These are phyloP conservation scores for Diaporthe citri DNA, from an alignment of 2,329 filamentous ascomycete genomes.

Conservation along the genomic window DNA sequence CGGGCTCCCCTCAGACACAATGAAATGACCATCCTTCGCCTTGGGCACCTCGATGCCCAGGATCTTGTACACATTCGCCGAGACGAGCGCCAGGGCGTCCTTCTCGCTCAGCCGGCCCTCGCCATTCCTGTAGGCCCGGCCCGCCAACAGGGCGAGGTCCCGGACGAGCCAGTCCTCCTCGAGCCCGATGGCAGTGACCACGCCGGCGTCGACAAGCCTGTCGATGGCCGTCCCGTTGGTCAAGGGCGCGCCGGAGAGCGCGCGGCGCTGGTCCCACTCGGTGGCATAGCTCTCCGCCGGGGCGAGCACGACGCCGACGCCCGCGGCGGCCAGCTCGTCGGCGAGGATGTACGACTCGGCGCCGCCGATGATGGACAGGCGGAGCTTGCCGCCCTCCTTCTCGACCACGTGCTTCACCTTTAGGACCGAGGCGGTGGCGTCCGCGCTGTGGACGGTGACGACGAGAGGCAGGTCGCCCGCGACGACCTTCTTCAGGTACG, in stretches of 20 bases:
- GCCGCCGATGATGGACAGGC: slow-evolving; percentile 71
- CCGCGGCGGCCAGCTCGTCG: slow-evolving; percentile 65
- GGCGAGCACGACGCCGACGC: slow-evolving; percentile 70
- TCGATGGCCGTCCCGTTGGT: slow-evolving; percentile 75
- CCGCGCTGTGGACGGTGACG: slow-evolving; percentile 72
- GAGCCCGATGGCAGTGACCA: slow-evolving; percentile 68
- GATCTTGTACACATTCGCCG: slow-evolving; percentile 68
- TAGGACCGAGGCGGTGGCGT: slow-evolving; percentile 71
- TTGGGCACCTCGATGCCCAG: slow-evolving; percentile 60
- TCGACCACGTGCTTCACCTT: slow-evolving; percentile 70
- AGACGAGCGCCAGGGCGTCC: slow-evolving; percentile 69
- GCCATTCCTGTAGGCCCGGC: slow-evolving; percentile 69
- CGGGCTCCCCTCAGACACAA: slow-evolving; percentile 74
- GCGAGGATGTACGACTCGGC: slow-evolving; percentile 74
- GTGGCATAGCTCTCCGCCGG: slow-evolving; percentile 68
- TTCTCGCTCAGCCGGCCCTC: slow-evolving; percentile 65
- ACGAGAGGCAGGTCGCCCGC: slow-evolving; percentile 66
- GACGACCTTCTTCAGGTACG: slow-evolving; percentile 67
- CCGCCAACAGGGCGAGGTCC: slow-evolving; percentile 71
- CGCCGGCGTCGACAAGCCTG: slow-evolving; percentile 68
- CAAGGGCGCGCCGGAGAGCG: slow-evolving; percentile 73
- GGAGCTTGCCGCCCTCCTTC: slow-evolving; percentile 52
- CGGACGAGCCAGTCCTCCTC: slow-evolving; percentile 73
- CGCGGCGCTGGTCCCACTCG: slow-evolving; percentile 72
- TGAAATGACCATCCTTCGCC: slow-evolving; percentile 61